Evolutionary conservation across 306 rosid genomes (phyloP).

Genomic region (Canavalia ensiformis): DNA sequence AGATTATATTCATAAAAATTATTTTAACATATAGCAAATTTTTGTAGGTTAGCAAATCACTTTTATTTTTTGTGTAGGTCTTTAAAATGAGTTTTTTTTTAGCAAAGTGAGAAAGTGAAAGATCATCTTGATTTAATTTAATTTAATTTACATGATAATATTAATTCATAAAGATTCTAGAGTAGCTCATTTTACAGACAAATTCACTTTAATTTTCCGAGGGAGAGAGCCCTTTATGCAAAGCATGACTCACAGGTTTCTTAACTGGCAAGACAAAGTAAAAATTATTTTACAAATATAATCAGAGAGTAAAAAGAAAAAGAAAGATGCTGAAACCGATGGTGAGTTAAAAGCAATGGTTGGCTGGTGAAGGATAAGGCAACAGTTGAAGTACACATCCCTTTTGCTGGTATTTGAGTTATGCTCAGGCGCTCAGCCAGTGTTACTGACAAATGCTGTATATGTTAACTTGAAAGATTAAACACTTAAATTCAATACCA

Average conservation of each 20-base stretch:
- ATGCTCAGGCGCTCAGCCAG: background rate
- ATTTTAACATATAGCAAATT: too few relatives aligned
- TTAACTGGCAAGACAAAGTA: background rate
- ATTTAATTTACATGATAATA: too few relatives aligned
- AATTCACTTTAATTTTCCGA: too few relatives aligned
- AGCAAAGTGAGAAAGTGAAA: too few relatives aligned
- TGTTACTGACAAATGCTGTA: background rate
- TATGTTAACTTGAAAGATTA: background rate
- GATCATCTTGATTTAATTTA: too few relatives aligned
- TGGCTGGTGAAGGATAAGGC: conserved; percentile 3
- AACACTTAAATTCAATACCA: background rate
- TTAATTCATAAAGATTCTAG: too few relatives aligned
- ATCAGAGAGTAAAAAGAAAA: background rate
- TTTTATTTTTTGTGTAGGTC: too few relatives aligned
- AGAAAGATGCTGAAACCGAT: conserved; percentile 23
- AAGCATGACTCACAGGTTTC: background rate
- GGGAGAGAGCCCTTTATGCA: too few relatives aligned
- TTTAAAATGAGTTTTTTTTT: too few relatives aligned
- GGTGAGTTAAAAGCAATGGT: conserved; percentile 1
- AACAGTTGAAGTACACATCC: background rate
- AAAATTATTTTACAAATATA: background rate
- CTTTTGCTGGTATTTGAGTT: background rate
- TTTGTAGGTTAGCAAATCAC: too few relatives aligned
- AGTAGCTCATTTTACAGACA: too few relatives aligned
- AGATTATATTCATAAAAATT: too few relatives aligned